Evolutionary conservation across 768 basidiomycete genomes (phyloP).

Genomic region (Tephrocybe rancida): DNA sequence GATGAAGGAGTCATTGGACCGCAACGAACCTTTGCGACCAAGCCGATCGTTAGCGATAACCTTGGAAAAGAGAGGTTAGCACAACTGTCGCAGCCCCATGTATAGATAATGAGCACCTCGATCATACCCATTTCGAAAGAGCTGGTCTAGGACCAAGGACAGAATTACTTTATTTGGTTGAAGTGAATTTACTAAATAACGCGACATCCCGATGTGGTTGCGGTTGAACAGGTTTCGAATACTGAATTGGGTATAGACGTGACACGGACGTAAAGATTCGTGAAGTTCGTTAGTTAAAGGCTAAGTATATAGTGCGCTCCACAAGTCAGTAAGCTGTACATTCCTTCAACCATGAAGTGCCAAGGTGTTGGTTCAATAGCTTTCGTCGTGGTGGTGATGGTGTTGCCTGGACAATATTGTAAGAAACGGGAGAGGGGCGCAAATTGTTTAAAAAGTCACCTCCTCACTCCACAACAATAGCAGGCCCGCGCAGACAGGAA

Average conservation of each 20-base stretch:
- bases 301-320: too few species aligned
- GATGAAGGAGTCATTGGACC: background rate
- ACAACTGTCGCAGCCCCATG: background rate
- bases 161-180: constrained; percentile 2
- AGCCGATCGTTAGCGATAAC: constrained; percentile 96
- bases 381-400: constrained; percentile 11
- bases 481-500: constrained; percentile 66
- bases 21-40: constrained; percentile 81
- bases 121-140: constrained; percentile 31
- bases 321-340: too few species aligned
- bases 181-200: constrained; percentile 6
- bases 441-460: constrained; percentile 26
- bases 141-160: background rate
- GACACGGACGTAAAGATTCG: background rate
- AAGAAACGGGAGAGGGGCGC: background rate
- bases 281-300: constrained; percentile 1
- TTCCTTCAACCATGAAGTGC: background rate
- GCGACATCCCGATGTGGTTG: constrained; percentile 6
- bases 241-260: too few species aligned
- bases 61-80: constrained; percentile 34
- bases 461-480: constrained; percentile 67
- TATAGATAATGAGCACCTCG: constrained; percentile 39
- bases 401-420: background rate
- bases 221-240: background rate
- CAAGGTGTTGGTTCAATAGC: background rate